Evolutionary conservation across 2,329 filamentous ascomycete genomes (phyloP), one percentile per base, ranked within the genome.

Genomic region (Diaporthe citriasiana): DNA sequence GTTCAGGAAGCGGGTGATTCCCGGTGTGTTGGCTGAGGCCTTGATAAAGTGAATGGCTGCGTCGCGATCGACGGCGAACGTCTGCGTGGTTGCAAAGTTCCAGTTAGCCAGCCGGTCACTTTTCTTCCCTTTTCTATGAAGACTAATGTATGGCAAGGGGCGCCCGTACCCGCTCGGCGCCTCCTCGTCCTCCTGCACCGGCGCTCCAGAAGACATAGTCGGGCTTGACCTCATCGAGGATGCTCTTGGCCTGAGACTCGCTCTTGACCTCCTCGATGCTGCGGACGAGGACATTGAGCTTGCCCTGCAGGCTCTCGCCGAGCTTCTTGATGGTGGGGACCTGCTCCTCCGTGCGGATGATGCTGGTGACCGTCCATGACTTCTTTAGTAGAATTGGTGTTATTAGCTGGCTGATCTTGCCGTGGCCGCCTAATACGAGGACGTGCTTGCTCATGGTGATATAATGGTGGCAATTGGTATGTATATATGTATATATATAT

Each of bases 381-480:
- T 92, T 90, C 68, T 91, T 87, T 55, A 97, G 90, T 10, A 97
- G 90, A 74, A 95, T 88, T 1, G 93, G 93, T 12, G 94, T 97
- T 51, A 97, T 88, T 56, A 92, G 84, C 74, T 94, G 90, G 77
- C 94, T 90, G 74, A 97, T 84, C 81, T 95, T 94, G 84, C 94
- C 94, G 85, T 95, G 94, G 79, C 94, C 94, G 79, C 94, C 94
- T 76, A 97, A 89, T 77, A 97, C 84, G 75, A 95, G 91, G 74
- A 95, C 90, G 80, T 90, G 86, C 40, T 82, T 85, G 76, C 77
- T 77, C 76, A 81, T 79, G 76, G 69, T 78, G 65, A 12, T 42
- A 38, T 17, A 27, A 9, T 53, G 42, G 22, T 47, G 47, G 7
- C 70, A 17, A 1, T 70, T 47, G 22, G 25, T n/a, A 22, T 13